phyloP scores from a whole-genome alignment of 495 filamentous ascomycete species.

The Penicillium crystallinum region DNA sequence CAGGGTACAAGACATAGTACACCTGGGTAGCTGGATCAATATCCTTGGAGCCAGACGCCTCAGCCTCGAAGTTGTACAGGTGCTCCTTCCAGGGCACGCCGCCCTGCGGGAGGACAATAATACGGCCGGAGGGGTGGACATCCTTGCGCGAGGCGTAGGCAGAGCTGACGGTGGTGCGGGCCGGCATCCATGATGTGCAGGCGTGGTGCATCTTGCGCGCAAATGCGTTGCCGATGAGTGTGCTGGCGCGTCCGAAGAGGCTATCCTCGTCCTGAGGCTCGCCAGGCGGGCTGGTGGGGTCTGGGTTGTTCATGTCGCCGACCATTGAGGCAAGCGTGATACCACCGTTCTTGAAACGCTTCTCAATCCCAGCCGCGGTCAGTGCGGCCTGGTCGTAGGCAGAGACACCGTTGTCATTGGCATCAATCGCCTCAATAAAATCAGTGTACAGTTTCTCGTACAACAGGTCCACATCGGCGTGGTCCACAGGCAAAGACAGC shows the following conservation, averaged over 20 bases:
- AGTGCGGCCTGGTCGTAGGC: constrained; percentile 66
- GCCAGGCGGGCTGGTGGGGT: constrained; percentile 34
- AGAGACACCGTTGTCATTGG: constrained; percentile 92
- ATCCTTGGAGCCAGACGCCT: constrained; percentile 36
- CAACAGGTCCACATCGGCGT: constrained; percentile 63
- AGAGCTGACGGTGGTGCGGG: constrained; percentile 65
- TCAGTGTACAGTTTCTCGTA: constrained; percentile 87
- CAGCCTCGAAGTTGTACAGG: constrained; percentile 78
- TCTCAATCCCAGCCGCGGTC: constrained; percentile 59
- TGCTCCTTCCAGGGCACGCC: constrained; percentile 94
- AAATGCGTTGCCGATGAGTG: constrained; percentile 83
- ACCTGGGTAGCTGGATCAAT: constrained; percentile 46
- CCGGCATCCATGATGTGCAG: constrained; percentile 68
- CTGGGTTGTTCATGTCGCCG: constrained; percentile 67
- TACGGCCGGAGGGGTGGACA: constrained; percentile 66
- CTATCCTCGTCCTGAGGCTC: constrained; percentile 75
- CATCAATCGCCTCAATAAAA: constrained; percentile 94
- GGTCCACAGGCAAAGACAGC: constrained; percentile 55
- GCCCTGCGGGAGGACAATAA: constrained; percentile 70
- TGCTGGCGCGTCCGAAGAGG: constrained; percentile 69
- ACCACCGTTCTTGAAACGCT: constrained; percentile 73
- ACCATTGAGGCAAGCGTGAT: constrained; percentile 82
- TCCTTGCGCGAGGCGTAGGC: constrained; percentile 62
- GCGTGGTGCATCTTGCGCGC: constrained; percentile 62
- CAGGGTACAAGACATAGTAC: constrained; percentile 86